These are phyloP conservation scores for Colletotrichum tropicale DNA, from an alignment of 2,329 filamentous ascomycete species.

Conservation along the genomic window DNA sequence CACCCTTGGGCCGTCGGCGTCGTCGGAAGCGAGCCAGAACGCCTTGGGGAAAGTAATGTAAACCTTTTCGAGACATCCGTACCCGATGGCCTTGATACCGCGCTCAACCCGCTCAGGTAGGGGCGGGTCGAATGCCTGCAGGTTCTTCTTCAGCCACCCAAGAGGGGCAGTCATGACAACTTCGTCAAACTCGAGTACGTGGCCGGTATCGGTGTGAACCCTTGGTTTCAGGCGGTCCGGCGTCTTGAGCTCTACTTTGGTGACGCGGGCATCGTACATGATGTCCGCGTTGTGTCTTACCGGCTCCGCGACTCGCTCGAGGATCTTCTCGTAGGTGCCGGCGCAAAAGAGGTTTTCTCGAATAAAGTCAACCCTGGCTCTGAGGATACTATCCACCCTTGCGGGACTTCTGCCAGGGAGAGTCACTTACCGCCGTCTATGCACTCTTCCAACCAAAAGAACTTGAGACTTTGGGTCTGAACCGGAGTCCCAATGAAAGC, in stretches of 20 bases:
- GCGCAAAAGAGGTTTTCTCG: slow-evolving; percentile 65
- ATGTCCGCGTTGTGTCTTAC: slow-evolving; percentile 61
- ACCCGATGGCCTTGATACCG: slow-evolving; percentile 69
- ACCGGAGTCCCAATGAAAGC: slow-evolving; percentile 72
- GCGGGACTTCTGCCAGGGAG: neutral
- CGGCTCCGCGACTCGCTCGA: slow-evolving; percentile 63
- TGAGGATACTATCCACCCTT: neutral
- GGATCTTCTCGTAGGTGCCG: slow-evolving; percentile 62
- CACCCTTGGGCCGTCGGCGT: slow-evolving; percentile 40
- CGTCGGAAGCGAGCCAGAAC: slow-evolving; percentile 68
- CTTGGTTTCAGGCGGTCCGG: slow-evolving; percentile 33
- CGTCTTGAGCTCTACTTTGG: slow-evolving; percentile 41
- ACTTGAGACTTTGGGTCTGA: slow-evolving; percentile 71
- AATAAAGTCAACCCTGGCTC: neutral
- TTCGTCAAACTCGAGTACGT: slow-evolving; percentile 63
- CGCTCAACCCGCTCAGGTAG: slow-evolving; percentile 61
- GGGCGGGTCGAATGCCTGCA: slow-evolving; percentile 61
- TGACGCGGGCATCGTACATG: slow-evolving; percentile 51
- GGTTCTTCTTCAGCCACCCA: slow-evolving; percentile 69
- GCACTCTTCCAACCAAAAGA: slow-evolving; percentile 80
- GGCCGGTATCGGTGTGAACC: slow-evolving; percentile 50
- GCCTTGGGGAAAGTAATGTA: slow-evolving; percentile 75
- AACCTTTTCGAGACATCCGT: slow-evolving; percentile 74
- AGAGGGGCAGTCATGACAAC: slow-evolving; percentile 72
- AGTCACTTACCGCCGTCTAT: slow-evolving; percentile 67